Evolutionary conservation across 2,329 filamentous ascomycete genomes (phyloP), one percentile per base, ranked within the genome.

Genomic region (Colletotrichum zoysiae): DNA sequence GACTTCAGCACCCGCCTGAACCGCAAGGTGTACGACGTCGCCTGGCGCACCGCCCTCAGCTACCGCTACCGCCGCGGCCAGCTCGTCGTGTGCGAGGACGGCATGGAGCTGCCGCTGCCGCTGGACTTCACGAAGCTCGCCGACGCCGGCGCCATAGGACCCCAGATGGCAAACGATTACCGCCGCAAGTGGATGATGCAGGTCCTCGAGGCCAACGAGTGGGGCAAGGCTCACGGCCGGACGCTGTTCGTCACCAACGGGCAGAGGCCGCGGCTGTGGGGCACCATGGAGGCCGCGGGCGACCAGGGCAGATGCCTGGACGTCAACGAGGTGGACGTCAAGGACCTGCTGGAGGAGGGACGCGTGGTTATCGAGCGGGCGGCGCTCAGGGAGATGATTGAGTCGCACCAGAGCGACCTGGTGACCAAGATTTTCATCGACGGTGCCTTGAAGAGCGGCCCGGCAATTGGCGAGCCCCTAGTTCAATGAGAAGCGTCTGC

Each of bases 1-100:
- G 94, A 98, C 84, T 99, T 99, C 79, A 89, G 90, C 72, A 97
- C 95, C 30, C 88, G 88, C 20, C 86, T 99, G 67, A 95, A 92
- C 77, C 88, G 88, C 79, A 98, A 98, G 85, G 90, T 97, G 59
- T 99, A 99, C 84, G 95, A 98, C 82, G 87, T 97, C 77, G 96
- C 96, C 12, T 98, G 94, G 94, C 90, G 96, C 79, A 98, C 93
- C 55, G 96, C 96, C 14, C 87, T 99, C 75, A 96, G 93, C 78
- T 97, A 97, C 85, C 91, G 96, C 72, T 98, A 96, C 83, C 88
- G 92, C 75, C 90, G 91, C 75, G 96, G 95, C 60, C 94, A 98
- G 84, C 85, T 99, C 77, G 86, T 98, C 75, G 90, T 99, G 53
- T 91, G 96, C 77, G 91, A 95, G 78, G 92, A 94, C 78, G 89